phyloP scores from a whole-genome alignment of 208 protist species.

The Phytomonas francai region DNA sequence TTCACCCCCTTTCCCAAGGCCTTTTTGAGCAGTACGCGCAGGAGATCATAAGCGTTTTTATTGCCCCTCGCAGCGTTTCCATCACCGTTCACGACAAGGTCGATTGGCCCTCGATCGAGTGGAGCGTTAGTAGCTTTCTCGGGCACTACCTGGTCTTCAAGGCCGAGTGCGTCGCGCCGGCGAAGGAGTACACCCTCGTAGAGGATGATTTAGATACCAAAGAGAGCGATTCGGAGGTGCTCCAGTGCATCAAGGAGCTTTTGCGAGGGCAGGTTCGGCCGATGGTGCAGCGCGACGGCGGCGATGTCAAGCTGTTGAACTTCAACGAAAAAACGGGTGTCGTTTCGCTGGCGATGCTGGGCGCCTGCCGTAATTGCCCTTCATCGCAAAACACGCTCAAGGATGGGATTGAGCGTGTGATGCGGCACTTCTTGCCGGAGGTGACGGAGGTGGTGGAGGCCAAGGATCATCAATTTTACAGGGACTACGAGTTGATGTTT shows the following conservation, averaged over 20 bases:
- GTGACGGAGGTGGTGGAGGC: slow-evolving; percentile 68
- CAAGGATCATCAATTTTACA: slow-evolving; percentile 63
- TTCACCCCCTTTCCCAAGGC: slow-evolving; percentile 77
- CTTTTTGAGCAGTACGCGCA: slow-evolving; percentile 86
- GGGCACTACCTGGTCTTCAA: slow-evolving; percentile 82
- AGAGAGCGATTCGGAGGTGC: slow-evolving; percentile 74
- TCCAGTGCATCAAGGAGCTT: slow-evolving; percentile 93
- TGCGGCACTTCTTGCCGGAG: slow-evolving; percentile 91
- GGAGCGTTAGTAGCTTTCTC: slow-evolving; percentile 83
- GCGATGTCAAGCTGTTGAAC: slow-evolving; percentile 84
- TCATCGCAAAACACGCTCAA: slow-evolving; percentile 88
- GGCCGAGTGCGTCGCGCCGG: slow-evolving; percentile 58
- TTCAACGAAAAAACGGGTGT: slow-evolving; percentile 85
- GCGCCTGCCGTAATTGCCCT: slow-evolving; percentile 85
- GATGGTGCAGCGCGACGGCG: slow-evolving; percentile 91
- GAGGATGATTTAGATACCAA: slow-evolving; percentile 71
- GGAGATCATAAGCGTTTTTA: slow-evolving; percentile 77
- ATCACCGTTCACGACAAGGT: slow-evolving; percentile 69
- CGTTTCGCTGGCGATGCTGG: slow-evolving; percentile 86
- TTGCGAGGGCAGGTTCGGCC: slow-evolving; percentile 84
- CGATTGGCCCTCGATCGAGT: slow-evolving; percentile 66
- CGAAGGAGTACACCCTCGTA: slow-evolving; percentile 68
- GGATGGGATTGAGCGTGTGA: slow-evolving; percentile 85
- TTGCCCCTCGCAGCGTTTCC: slow-evolving; percentile 67
- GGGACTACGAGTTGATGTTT: slow-evolving; percentile 74